Base-by-base conservation (phyloP, 805 yeast genomes). In the Candida nonsorbophila region DNA sequence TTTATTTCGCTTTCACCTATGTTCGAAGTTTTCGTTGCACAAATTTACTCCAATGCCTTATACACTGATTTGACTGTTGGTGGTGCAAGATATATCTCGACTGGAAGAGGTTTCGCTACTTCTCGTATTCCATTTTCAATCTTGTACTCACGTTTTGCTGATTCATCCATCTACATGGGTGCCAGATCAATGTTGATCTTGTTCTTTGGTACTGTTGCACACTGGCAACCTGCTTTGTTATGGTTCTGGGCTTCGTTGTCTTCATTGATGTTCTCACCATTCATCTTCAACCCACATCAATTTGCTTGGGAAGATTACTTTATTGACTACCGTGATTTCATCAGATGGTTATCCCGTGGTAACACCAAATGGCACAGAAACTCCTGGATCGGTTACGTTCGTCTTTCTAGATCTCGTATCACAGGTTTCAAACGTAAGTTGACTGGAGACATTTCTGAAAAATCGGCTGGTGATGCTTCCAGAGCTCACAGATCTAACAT, bases 241-340 rank as follows among this genome's bases (percentile, higher is more conserved):
- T 92, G 97, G 96, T 92, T 92, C 77, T 92, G 97, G 97, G 81
- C 92, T 36, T 82, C 95, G 12, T 67, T 87, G 45, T 70, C 87
- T 27, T 84, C 97, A 3, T 72, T 92, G 64, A 73, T 86, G 64
- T 76, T 86, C 45, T 81, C 97, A 27, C 98, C 98, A 49, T 87
- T 90, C 58, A 53, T 92, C 37, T 92, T 86, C 77, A 92, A 92
- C 65, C 98, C 98, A 27, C 97, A 90, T 65, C 97, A 92, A 69
- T 92, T 88, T 60, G 78, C 96, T 29, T 82, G 94, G 88, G 84
- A 80, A 55, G 97, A 88, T 62, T 90, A 83, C 76, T 86, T 90
- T 64, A 77, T 90, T 55, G 98, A 92, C 60, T 92, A 92, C 74
- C 77, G 95, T 59, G 95, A 86, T 53, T 92, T 75, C 63, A 80